Percentiles rank a stretch among this genome's conserved stretches.
phyloP scores from a whole-genome alignment of 2,329 filamentous ascomycete species.

The Chalaropsis ovoidea region DNA sequence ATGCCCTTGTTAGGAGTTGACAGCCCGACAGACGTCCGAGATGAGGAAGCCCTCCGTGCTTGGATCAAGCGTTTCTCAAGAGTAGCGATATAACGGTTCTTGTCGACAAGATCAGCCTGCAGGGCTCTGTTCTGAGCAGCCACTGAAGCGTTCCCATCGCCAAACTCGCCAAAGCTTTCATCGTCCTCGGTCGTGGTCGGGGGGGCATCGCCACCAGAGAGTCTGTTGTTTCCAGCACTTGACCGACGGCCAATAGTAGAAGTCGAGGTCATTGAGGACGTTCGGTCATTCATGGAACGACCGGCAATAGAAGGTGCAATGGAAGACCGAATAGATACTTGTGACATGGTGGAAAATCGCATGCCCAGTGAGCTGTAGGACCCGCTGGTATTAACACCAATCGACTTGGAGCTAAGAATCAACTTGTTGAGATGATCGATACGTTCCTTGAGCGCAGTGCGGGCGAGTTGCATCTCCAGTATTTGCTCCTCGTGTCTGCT shows the following conservation, averaged over 20 bases:
- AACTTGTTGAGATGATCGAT: slow-evolving; percentile 94
- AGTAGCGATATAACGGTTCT: slow-evolving; percentile 91
- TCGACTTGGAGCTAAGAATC: slow-evolving; percentile 90
- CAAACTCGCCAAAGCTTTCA: slow-evolving; percentile 68
- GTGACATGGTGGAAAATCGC: slow-evolving; percentile 52
- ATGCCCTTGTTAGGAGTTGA: slow-evolving; percentile 50
- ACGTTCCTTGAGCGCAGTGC: slow-evolving; percentile 89
- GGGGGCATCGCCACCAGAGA: slow-evolving; percentile 35
- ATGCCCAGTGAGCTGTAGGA: slow-evolving; percentile 58
- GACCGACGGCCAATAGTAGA: slow-evolving; percentile 50
- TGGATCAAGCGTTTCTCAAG: slow-evolving; percentile 87
- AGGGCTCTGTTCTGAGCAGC: slow-evolving; percentile 81
- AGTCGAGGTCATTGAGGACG: slow-evolving; percentile 56
- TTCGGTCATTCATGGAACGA: slow-evolving; percentile 48
- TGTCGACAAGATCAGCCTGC: slow-evolving; percentile 90
- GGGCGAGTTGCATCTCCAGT: slow-evolving; percentile 93
- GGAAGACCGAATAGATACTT: slow-evolving; percentile 55
- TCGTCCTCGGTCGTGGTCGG: slow-evolving; percentile 44
- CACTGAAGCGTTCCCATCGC: slow-evolving; percentile 73
- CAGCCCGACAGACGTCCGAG: slow-evolving; percentile 68
- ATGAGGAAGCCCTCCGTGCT: slow-evolving; percentile 80
- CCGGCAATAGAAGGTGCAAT: slow-evolving; percentile 52
- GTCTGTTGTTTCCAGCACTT: slow-evolving; percentile 36
- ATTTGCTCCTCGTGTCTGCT: slow-evolving; percentile 92
- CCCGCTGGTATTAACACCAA: slow-evolving; percentile 75